Conservation (phyloP, 2,329 filamentous ascomycete species). For the Epichloe scottii region DNA sequence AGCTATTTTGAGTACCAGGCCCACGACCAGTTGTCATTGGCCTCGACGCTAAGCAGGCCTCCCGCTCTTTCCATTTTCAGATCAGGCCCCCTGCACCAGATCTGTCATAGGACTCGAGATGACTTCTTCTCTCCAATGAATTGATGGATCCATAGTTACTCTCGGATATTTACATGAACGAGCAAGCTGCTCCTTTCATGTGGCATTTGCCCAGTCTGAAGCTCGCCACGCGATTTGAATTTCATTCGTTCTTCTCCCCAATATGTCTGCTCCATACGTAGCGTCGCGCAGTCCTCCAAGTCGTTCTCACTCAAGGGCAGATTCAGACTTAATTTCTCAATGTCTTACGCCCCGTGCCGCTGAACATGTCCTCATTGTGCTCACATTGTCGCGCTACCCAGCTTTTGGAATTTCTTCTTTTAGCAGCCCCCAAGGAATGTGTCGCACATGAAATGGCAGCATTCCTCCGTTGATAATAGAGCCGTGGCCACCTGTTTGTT, state of each 20-base stretch:
- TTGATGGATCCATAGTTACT: no score
- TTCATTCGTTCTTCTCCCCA: neutral
- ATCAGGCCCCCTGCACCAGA: no score
- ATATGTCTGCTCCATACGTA: neutral
- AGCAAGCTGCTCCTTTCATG: no score
- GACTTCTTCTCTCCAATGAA: no score
- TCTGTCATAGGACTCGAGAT: no score
- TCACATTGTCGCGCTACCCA: neutral
- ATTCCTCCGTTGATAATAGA: neutral
- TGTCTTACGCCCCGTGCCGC: neutral
- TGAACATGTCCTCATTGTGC: neutral
- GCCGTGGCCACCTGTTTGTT: neutral
- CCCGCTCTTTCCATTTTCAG: no score
- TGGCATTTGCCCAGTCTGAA: neutral
- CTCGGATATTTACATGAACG: no score
- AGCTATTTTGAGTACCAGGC: no score
- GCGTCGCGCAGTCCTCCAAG: neutral
- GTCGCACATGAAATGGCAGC: neutral
- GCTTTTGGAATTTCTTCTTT: neutral
- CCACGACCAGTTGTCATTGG: no score
- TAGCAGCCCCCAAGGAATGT: neutral
- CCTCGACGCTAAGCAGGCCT: no score
- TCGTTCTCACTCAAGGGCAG: neutral
- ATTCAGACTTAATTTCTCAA: neutral
- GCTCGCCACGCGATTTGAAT: neutral